Percentiles rank a stretch among this genome's conserved stretches.
Evolutionary conservation across 441 rosid species (phyloP).

Genomic region (Syzygium syzygioides): DNA sequence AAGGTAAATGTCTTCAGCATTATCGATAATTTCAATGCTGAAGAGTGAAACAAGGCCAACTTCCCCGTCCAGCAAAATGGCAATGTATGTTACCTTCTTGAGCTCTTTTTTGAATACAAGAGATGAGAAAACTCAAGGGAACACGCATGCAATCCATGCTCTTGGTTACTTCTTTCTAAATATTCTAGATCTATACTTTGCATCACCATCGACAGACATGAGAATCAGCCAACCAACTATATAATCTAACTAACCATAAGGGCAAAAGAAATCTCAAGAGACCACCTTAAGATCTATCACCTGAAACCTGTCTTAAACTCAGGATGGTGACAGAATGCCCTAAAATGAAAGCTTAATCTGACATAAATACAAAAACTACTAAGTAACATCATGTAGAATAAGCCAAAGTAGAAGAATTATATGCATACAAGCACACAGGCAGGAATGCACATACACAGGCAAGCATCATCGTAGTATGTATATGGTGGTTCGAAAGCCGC

Average conservation of each 20-base stretch:
- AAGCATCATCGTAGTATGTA: neutral
- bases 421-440: neutral
- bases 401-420: neutral
- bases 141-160: neutral
- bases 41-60: neutral
- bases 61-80: neutral
- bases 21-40: neutral
- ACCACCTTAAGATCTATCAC: neutral
- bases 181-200: neutral
- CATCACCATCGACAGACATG: neutral
- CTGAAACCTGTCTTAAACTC: neutral
- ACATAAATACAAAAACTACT: neutral
- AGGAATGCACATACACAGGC: neutral
- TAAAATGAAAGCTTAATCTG: neutral
- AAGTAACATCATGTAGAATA: neutral
- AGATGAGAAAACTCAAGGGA: neutral
- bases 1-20: neutral
- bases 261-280: neutral
- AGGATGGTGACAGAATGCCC: neutral
- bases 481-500: neutral
- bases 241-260: neutral
- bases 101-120: neutral
- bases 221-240: neutral
- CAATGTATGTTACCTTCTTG: neutral
- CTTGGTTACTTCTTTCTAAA: neutral